Percentiles rank a stretch among this genome's conserved stretches.
These are phyloP conservation scores for Chalciporus sp. DNA, from an alignment of 1,284 basidiomycete genomes.

Conservation along the genomic window DNA sequence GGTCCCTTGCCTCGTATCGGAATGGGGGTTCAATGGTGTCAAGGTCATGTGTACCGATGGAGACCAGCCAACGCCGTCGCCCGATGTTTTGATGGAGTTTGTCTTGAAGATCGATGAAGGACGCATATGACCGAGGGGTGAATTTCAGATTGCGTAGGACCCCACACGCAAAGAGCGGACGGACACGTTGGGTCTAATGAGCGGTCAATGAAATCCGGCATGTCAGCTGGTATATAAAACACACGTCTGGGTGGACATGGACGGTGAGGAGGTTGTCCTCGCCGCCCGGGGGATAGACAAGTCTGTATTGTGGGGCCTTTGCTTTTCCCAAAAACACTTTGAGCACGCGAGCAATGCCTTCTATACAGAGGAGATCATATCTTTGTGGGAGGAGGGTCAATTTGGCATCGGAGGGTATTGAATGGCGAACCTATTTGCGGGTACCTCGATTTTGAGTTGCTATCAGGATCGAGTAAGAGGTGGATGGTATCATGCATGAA, in stretches of 20 bases:
- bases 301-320: conserved; percentile 71
- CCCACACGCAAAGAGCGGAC: conserved; percentile 91
- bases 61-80: conserved; percentile 86
- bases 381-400: conserved; percentile 44
- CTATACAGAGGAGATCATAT: conserved; percentile 97
- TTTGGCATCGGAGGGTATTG: background rate
- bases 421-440: conserved; percentile 79
- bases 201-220: background rate
- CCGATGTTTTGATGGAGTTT: conserved; percentile 98
- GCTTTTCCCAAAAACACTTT: conserved; percentile 83
- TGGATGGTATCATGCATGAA: background rate
- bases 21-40: conserved; percentile 89
- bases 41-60: conserved; percentile 97
- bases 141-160: conserved; percentile 90
- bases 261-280: conserved; percentile 69
- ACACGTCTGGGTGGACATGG: conserved; percentile 70
- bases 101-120: conserved; percentile 98
- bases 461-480: conserved; percentile 34
- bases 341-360: conserved; percentile 91
- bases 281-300: conserved; percentile 69
- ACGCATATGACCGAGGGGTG: conserved; percentile 88
- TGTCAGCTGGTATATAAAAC: conserved; percentile 23
- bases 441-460: conserved; percentile 98
- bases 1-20: conserved; percentile 88
- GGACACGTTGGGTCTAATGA: conserved; percentile 73